Evolutionary conservation across 306 rosid species (phyloP).

Genomic region (Hylodesmum podocarpum): DNA sequence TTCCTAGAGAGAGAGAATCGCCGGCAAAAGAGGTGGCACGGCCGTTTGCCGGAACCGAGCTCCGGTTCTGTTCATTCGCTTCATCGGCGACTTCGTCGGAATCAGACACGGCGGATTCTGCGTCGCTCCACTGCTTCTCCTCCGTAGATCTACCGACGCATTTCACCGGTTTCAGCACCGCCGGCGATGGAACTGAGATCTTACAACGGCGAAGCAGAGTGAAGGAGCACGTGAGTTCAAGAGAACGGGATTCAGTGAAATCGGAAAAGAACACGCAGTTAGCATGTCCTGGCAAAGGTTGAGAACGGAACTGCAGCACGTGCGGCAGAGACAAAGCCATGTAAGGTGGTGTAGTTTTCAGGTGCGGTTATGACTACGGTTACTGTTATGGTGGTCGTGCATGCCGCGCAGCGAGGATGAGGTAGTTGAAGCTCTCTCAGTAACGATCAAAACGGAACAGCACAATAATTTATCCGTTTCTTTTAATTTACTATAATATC

Average conservation of each 20-base stretch:
- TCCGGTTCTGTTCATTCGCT: conserved; percentile 4
- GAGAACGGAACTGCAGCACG: conserved; percentile 53
- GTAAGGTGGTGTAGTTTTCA: background rate
- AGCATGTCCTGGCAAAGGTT: conserved; percentile 34
- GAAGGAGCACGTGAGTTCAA: conserved; percentile 33
- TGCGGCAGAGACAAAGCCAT: conserved; percentile 67
- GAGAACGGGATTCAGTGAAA: conserved; percentile 27
- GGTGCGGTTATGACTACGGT: background rate
- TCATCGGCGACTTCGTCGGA: conserved; percentile 30
- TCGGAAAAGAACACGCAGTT: conserved; percentile 48
- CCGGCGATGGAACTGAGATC: conserved; percentile 33
- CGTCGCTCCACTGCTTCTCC: conserved; percentile 54
- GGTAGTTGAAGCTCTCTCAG: conserved; percentile 18
- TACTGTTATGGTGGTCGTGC: conserved; percentile 42
- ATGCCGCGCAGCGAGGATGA: conserved; percentile 29
- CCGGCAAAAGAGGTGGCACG: conserved; percentile 41
- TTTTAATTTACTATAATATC: background rate
- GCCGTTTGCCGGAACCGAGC: background rate
- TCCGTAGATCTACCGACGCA: conserved; percentile 64
- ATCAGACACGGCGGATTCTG: conserved; percentile 39
- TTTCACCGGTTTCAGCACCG: conserved; percentile 29
- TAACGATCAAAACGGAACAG: conserved; percentile 32
- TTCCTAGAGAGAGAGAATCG: conserved; percentile 76
- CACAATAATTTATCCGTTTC: conserved; percentile 20
- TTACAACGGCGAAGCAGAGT: conserved; percentile 30